Percentiles rank a stretch among this genome's conserved stretches.
These are phyloP conservation scores for Nakazawaea populi DNA, from an alignment of 805 yeast genomes.

Conservation along the genomic window DNA sequence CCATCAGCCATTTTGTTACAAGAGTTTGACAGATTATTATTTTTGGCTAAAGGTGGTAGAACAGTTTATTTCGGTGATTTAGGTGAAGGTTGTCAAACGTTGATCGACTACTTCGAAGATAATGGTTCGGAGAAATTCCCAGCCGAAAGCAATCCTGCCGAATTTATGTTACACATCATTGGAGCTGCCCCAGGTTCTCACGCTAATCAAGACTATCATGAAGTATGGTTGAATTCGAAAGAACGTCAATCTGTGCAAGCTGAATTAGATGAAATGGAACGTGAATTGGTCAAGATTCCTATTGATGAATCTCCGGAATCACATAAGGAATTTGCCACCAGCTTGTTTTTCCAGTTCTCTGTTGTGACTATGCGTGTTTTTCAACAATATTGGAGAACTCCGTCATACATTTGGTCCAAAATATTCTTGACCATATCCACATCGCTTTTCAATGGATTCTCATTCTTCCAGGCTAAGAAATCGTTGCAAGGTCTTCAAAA, in stretches of 20 bases:
- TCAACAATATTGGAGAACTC: slow-evolving; percentile 63
- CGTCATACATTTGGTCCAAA: slow-evolving; percentile 53
- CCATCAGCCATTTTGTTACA: slow-evolving; percentile 46
- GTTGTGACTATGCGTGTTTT: slow-evolving; percentile 46
- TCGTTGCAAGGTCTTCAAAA: slow-evolving; percentile 71
- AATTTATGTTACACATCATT: slow-evolving; percentile 86
- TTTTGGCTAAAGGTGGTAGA: slow-evolving; percentile 44
- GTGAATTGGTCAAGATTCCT: slow-evolving; percentile 39
- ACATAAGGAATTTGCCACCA: slow-evolving; percentile 37
- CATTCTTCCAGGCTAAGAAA: slow-evolving; percentile 59
- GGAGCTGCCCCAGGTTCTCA: slow-evolving; percentile 82
- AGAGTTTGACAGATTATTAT: slow-evolving; percentile 39
- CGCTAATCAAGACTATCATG: slow-evolving; percentile 64
- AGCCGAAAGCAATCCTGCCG: slow-evolving; percentile 71
- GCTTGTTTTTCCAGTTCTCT: slow-evolving; percentile 31
- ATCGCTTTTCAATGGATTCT: slow-evolving; percentile 60
- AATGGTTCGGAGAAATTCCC: slow-evolving; percentile 68
- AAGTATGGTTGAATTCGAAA: slow-evolving; percentile 70
- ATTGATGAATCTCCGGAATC: slow-evolving; percentile 25
- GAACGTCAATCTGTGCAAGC: slow-evolving; percentile 53
- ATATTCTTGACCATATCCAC: slow-evolving; percentile 44
- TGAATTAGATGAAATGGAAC: slow-evolving; percentile 63
- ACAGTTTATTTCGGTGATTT: slow-evolving; percentile 38
- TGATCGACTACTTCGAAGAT: slow-evolving; percentile 48
- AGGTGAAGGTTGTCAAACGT: slow-evolving; percentile 27